These are phyloP conservation scores for Emmonsia crescens DNA, from an alignment of 2,329 filamentous ascomycete species.

Conservation along the genomic window DNA sequence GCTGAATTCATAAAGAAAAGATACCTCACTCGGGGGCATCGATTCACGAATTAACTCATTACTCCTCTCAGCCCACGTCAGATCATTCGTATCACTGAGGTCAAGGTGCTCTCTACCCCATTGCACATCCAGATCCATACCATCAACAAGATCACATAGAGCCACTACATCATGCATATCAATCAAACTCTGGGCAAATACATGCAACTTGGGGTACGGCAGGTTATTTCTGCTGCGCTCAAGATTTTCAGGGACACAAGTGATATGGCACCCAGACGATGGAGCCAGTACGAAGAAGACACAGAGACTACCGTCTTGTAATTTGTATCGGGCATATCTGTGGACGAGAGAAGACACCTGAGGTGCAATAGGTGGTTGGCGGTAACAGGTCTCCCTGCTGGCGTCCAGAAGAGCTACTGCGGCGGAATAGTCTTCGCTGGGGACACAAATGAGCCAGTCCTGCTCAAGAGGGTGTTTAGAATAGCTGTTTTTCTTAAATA, in stretches of 20 bases:
- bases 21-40: neutral
- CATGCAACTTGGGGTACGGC: constrained; percentile 14
- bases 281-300: neutral
- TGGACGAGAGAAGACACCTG: neutral
- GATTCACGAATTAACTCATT: neutral
- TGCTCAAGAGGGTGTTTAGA: too few relatives aligned
- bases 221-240: constrained; percentile 12
- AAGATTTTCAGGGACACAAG: constrained; percentile 10
- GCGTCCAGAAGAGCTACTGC: too few relatives aligned
- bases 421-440: too few relatives aligned
- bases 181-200: constrained; percentile 17
- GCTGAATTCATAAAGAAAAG: neutral
- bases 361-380: neutral
- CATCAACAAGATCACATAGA: too few relatives aligned
- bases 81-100: constrained; percentile 12
- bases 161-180: constrained; percentile 11
- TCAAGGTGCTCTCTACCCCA: constrained; percentile 15
- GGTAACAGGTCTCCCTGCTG: neutral
- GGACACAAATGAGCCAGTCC: too few relatives aligned
- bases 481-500: too few relatives aligned
- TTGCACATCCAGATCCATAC: too few relatives aligned
- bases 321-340: neutral
- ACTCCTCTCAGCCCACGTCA: constrained; percentile 6
- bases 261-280: constrained; percentile 11
- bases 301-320: neutral